phyloP scores from a whole-genome alignment of 257 asterid species.

The Dorcoceras hygrometricum region DNA sequence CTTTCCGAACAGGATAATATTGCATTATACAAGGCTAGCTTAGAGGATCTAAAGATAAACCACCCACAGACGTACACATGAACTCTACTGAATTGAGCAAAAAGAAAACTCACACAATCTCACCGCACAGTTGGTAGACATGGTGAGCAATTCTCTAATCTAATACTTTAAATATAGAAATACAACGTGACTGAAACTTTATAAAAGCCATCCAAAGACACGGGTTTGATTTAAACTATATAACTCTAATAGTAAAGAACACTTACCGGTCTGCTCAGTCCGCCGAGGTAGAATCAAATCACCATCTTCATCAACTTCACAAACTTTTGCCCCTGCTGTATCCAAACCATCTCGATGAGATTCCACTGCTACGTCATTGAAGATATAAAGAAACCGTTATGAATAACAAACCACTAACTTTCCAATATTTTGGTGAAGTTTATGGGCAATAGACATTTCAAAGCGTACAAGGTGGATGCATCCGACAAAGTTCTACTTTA shows the following conservation, averaged over 20 bases:
- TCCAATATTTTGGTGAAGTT: not conserved
- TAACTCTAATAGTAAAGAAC: not conserved
- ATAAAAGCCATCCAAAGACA: not conserved
- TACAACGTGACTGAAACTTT: not conserved
- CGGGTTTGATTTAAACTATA: not conserved
- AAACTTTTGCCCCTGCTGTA: constrained; percentile 28
- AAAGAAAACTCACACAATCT: constrained; percentile 6
- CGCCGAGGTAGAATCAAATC: constrained; percentile 47
- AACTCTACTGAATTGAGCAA: constrained; percentile 1
- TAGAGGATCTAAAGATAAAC: not conserved
- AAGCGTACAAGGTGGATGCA: not conserved
- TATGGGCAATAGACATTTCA: not conserved
- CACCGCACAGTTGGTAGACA: not conserved
- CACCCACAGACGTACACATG: not conserved
- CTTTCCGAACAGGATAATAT: not conserved
- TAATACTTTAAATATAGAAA: not conserved
- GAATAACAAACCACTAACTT: not conserved
- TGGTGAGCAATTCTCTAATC: not conserved
- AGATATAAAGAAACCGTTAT: not conserved
- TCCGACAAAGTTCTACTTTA: not conserved
- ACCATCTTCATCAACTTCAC: constrained; percentile 87
- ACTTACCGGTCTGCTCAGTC: constrained; percentile 56
- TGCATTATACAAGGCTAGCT: not conserved
- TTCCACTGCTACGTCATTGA: constrained; percentile 38
- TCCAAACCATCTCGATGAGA: constrained; percentile 21